Evolutionary conservation across 768 basidiomycete species (phyloP).

Genomic region (Pilatotrama ljubarskyi): DNA sequence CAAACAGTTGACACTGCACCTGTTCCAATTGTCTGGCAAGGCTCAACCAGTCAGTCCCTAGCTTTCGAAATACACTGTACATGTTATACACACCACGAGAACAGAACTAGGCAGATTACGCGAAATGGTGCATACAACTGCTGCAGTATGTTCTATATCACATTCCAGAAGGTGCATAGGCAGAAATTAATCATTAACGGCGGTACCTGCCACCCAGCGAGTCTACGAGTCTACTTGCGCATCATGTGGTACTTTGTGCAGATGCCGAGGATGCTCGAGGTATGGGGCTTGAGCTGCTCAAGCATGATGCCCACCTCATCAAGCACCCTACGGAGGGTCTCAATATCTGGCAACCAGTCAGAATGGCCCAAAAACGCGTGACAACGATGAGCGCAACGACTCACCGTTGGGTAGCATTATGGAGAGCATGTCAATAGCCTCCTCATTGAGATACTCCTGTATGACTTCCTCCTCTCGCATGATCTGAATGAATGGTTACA

Average conservation of each 20-base stretch:
- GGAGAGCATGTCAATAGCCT: neutral
- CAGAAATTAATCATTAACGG: too few species aligned
- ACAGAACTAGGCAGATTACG: too few species aligned
- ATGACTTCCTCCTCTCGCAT: neutral
- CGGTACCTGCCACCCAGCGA: neutral
- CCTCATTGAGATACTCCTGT: neutral
- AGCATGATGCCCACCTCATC: neutral
- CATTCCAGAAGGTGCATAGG: too few species aligned
- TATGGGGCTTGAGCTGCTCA: neutral
- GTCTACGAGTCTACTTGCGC: neutral
- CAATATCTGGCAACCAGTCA: neutral
- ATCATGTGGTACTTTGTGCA: constrained; percentile 10
- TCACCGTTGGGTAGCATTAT: constrained; percentile 8
- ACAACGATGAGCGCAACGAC: neutral
- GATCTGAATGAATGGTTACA: neutral
- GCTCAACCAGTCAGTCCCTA: too few species aligned
- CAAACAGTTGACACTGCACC: too few species aligned
- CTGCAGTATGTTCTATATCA: neutral
- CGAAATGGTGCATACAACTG: neutral
- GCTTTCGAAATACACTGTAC: neutral
- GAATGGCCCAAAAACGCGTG: neutral
- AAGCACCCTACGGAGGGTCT: neutral
- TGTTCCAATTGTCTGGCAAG: too few species aligned
- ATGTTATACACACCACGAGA: neutral
- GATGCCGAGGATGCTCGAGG: neutral